A percentile compares a stretch with the other conserved stretches of the same genome.
Conservation (phyloP, 345 rosid genomes). For the Dipteronia dyeriana region DNA sequence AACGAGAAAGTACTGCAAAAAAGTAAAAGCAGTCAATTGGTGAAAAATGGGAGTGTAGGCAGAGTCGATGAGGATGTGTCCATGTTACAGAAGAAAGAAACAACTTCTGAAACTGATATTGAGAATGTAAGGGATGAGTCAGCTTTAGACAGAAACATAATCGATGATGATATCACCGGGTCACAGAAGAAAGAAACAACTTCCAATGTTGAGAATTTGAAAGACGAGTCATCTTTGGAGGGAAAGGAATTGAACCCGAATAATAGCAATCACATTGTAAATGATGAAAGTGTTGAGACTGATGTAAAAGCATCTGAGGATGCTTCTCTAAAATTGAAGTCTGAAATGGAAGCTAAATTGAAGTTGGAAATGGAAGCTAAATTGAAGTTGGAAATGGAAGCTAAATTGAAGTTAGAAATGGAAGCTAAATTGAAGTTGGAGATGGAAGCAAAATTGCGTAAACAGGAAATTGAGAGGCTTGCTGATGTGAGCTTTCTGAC, state of each 20-base stretch:
- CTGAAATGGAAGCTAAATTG: slow-evolving; percentile 29
- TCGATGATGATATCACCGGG: slow-evolving; percentile 19
- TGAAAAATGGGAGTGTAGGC: slow-evolving; percentile 39
- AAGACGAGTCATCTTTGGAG: slow-evolving; percentile 17
- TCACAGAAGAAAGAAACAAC: slow-evolving; percentile 20
- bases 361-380: slow-evolving; percentile 13
- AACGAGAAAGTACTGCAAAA: slow-evolving; percentile 20
- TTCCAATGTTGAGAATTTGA: slow-evolving; percentile 22
- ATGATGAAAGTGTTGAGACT: slow-evolving; percentile 16
- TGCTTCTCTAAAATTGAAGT: slow-evolving; percentile 38
- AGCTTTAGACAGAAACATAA: slow-evolving; percentile 16
- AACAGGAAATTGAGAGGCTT: slow-evolving; percentile 57
- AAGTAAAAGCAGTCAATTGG: slow-evolving; percentile 21
- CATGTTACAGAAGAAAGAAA: slow-evolving; percentile 9
- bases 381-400: slow-evolving; percentile 34
- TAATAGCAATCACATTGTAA: slow-evolving; percentile 13
- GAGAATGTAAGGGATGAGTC: slow-evolving; percentile 26
- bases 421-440: slow-evolving; percentile 21
- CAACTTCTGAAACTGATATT: slow-evolving; percentile 20
- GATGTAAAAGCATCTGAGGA: slow-evolving; percentile 30
- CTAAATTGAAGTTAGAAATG: slow-evolving; percentile 19
- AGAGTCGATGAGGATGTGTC: slow-evolving; percentile 23
- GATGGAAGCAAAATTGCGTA: slow-evolving; percentile 48
- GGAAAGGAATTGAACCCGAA: slow-evolving; percentile 16
- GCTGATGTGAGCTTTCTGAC: slow-evolving; percentile 50